These are phyloP conservation scores for Pholiota adiposa DNA, from an alignment of 1,284 basidiomycete species.

Conservation along the genomic window DNA sequence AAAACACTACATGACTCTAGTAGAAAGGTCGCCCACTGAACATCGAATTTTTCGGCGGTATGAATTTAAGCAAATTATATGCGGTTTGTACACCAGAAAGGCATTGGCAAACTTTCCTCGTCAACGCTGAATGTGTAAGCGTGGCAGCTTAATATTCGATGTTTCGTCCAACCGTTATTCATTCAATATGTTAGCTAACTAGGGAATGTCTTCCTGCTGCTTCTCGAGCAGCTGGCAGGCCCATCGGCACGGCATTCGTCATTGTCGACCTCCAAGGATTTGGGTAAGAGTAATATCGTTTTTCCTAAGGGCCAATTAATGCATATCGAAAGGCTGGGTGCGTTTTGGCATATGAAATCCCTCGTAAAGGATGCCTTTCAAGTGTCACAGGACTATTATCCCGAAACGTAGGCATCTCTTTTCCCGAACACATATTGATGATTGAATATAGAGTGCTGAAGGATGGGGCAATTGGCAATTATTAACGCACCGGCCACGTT, in stretches of 20 bases:
- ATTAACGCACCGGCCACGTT: conserved; percentile 75
- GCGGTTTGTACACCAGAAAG: conserved; percentile 61
- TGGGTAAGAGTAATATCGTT: conserved; percentile 44
- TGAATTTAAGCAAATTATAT: conserved; percentile 65
- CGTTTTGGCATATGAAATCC: conserved; percentile 77
- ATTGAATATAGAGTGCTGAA: not conserved
- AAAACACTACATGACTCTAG: not conserved
- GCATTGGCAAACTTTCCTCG: conserved; percentile 66
- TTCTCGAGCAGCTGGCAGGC: conserved; percentile 51
- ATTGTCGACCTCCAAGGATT: conserved; percentile 73
- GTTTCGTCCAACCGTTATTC: not conserved
- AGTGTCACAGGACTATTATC: conserved; percentile 76
- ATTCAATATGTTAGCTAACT: conserved; percentile 39
- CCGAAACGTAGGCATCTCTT: conserved; percentile 58
- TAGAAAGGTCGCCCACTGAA: conserved; percentile 73
- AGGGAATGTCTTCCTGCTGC: conserved; percentile 73
- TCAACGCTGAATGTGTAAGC: conserved; percentile 57
- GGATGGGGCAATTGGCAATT: conserved; percentile 69
- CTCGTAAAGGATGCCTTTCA: conserved; percentile 65
- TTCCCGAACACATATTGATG: conserved; percentile 1
- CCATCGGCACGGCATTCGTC: conserved; percentile 57
- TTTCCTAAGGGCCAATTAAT: not conserved
- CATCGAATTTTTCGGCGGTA: conserved; percentile 61
- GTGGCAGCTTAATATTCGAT: not conserved
- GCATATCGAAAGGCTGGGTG: conserved; percentile 46